Conservation (phyloP, 2,329 filamentous ascomycete species). For the Coniochaeta sp. region DNA sequence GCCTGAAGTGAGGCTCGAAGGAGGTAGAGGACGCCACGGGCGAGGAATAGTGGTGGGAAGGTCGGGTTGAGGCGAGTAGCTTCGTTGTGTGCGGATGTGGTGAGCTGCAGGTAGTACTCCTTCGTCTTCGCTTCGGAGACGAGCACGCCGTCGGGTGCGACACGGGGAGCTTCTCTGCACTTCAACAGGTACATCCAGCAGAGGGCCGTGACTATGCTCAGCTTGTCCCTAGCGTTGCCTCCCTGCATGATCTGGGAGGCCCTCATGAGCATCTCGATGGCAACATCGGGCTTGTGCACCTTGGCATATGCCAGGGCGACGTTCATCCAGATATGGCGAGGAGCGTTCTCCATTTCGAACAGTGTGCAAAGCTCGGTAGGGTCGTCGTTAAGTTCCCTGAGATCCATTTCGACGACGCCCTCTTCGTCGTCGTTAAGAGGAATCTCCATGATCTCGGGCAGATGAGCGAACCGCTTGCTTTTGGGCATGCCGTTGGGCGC, state of each 20-base stretch:
- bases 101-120: constrained; percentile 83
- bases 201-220: constrained; percentile 75
- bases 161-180: constrained; percentile 68
- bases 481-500: constrained; percentile 32
- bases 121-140: constrained; percentile 78
- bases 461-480: constrained; percentile 56
- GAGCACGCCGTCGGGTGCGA: constrained; percentile 54
- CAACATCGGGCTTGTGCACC: constrained; percentile 85
- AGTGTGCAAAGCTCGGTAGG: constrained; percentile 91
- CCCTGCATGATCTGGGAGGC: constrained; percentile 65
- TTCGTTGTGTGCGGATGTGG: constrained; percentile 89
- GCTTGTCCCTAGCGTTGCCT: constrained; percentile 71
- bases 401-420: constrained; percentile 85
- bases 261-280: constrained; percentile 65
- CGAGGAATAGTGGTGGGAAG: constrained; percentile 85
- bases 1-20: constrained; percentile 79
- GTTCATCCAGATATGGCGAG: constrained; percentile 95
- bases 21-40: constrained; percentile 81
- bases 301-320: constrained; percentile 95
- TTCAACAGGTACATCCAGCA: constrained; percentile 92
- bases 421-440: constrained; percentile 60
- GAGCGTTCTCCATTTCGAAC: constrained; percentile 87
- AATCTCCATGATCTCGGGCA: constrained; percentile 59
- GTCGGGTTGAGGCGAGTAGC: constrained; percentile 90
- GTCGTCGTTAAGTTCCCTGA: constrained; percentile 86